Percentiles rank a stretch among this genome's conserved stretches.
Evolutionary conservation across 2,329 filamentous ascomycete genomes (phyloP).

Genomic region (Botryotinia calthae): DNA sequence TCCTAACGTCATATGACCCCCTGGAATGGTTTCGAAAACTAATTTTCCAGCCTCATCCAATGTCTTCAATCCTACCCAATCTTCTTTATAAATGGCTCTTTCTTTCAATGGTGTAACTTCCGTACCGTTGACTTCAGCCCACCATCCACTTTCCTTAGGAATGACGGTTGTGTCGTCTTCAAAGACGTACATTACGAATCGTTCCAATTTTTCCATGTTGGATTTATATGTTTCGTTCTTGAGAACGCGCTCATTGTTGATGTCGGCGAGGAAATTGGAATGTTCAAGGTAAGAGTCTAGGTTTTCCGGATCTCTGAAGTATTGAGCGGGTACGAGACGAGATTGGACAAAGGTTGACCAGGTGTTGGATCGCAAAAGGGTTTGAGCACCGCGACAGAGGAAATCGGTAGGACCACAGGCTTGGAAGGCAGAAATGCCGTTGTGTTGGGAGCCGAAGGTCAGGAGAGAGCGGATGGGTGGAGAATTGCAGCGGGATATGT

Average conservation of each 20-base stretch:
- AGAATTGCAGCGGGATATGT: conserved; percentile 80
- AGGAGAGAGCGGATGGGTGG: conserved; percentile 59
- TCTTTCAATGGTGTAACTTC: conserved; percentile 66
- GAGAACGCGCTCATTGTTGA: conserved; percentile 82
- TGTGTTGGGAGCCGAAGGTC: conserved; percentile 71
- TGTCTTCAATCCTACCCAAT: conserved; percentile 84
- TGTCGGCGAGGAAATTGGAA: conserved; percentile 88
- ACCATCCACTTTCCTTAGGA: conserved; percentile 89
- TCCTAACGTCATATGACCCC: conserved; percentile 78
- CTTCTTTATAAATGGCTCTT: conserved; percentile 74
- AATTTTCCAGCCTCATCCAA: conserved; percentile 78
- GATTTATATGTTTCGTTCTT: conserved; percentile 75
- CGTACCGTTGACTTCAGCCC: conserved; percentile 77
- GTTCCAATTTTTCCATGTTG: conserved; percentile 67
- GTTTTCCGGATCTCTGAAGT: conserved; percentile 74
- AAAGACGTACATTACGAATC: conserved; percentile 88
- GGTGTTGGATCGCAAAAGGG: conserved; percentile 72
- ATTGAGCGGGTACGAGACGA: conserved; percentile 86
- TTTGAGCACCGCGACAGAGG: conserved; percentile 77
- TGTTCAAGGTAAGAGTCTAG: conserved; percentile 71
- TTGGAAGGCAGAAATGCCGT: conserved; percentile 82
- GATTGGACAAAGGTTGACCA: conserved; percentile 78
- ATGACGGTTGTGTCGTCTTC: conserved; percentile 81
- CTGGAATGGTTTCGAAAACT: conserved; percentile 69
- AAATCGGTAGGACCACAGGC: conserved; percentile 70